Percentiles rank a stretch among this genome's conserved stretches.
phyloP scores from a whole-genome alignment of 2,329 filamentous ascomycete genomes.

The Tolypocladium paradoxum region DNA sequence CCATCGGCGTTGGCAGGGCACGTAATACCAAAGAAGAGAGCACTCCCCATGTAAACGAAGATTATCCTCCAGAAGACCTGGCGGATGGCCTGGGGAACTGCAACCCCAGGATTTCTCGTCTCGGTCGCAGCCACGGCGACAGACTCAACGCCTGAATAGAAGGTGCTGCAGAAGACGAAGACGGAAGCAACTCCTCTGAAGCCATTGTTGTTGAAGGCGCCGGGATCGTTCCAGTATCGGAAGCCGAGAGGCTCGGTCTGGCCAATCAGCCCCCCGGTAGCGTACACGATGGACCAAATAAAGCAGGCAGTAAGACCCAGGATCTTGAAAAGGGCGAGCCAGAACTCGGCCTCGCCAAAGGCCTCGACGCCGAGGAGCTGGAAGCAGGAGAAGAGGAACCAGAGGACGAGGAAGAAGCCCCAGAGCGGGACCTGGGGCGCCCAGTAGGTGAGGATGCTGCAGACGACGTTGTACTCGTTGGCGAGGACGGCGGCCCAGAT shows the following conservation, averaged over 20 bases:
- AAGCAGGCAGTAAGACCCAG: conserved; percentile 60
- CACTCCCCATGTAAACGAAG: conserved; percentile 56
- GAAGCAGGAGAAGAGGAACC: conserved; percentile 57
- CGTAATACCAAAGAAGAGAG: conserved; percentile 65
- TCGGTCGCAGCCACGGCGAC: conserved; percentile 54
- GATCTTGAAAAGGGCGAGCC: conserved; percentile 65
- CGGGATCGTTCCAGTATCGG: conserved; percentile 60
- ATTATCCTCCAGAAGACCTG: conserved; percentile 52
- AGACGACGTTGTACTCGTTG: conserved; percentile 62
- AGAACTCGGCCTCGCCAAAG: conserved; percentile 73
- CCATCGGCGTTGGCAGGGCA: conserved; percentile 57
- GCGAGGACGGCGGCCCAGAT: conserved; percentile 56
- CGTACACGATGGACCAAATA: conserved; percentile 63
- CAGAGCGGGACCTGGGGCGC: conserved; percentile 47
- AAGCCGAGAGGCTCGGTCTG: conserved; percentile 51
- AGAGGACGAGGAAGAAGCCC: conserved; percentile 66
- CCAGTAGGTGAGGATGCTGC: conserved; percentile 57
- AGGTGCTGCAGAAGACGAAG: conserved; percentile 59
- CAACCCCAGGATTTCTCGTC: conserved; percentile 44
- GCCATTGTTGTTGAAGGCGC: conserved; percentile 56
- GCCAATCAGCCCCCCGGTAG: conserved; percentile 54
- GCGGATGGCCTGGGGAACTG: conserved; percentile 46
- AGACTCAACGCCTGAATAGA: conserved; percentile 57
- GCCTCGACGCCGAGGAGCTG: conserved; percentile 63
- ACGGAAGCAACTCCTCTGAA: conserved; percentile 55